A percentile compares a stretch with the other conserved stretches of the same genome.
Conservation (phyloP, 345 rosid species). For the Dipteronia dyeriana region DNA sequence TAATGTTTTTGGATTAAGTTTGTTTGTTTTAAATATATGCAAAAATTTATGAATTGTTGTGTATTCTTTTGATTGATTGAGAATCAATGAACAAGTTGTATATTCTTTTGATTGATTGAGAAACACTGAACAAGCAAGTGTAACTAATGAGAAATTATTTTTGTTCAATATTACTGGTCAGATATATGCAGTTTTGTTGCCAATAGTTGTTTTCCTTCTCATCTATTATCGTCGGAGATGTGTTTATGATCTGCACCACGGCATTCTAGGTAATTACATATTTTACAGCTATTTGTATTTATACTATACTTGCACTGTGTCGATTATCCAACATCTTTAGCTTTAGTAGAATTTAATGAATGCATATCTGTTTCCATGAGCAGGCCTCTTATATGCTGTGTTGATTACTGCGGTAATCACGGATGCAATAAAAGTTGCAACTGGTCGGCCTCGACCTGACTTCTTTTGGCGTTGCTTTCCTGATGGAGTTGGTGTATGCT, state of each 20-base stretch:
- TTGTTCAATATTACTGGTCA: constrained; percentile 28
- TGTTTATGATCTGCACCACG: constrained; percentile 84
- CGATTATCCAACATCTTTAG: background rate
- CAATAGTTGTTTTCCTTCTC: constrained; percentile 48
- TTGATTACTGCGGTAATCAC: constrained; percentile 74
- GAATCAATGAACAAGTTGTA: too few species aligned
- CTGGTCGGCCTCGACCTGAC: constrained; percentile 89
- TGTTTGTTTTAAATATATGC: too few species aligned
- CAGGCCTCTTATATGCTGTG: constrained; percentile 66
- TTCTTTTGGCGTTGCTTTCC: constrained; percentile 99
- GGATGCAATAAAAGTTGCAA: constrained; percentile 71
- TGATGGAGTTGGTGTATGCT: constrained; percentile 64
- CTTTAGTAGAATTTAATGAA: background rate
- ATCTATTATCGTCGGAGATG: constrained; percentile 56
- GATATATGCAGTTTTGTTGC: constrained; percentile 60
- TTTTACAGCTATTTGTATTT: background rate
- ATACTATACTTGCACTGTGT: background rate
- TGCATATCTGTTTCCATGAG: background rate
- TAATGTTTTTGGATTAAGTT: too few species aligned
- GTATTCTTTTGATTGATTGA: too few species aligned
- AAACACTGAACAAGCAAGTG: background rate
- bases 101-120: too few species aligned
- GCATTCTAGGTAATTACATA: constrained; percentile 52
- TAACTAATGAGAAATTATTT: background rate
- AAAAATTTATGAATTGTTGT: too few species aligned